Evolutionary conservation across 192 early-diverging fungal species (phyloP).

Genomic region (Backusella australiensis): DNA sequence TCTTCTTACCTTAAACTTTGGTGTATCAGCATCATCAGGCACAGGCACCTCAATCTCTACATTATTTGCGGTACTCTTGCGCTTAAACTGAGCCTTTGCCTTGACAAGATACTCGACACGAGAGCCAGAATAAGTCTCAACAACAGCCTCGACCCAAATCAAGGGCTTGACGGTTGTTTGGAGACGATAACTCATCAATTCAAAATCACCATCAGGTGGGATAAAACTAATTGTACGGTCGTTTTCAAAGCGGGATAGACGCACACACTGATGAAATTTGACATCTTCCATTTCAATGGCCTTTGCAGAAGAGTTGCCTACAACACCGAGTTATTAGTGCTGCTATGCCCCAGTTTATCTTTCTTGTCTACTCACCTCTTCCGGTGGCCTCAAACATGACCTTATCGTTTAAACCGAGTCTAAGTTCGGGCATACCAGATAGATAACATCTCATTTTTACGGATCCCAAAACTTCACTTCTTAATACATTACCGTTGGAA

Average conservation of each 20-base stretch:
- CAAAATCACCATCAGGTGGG: slow-evolving; percentile 67
- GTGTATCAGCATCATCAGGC: slow-evolving; percentile 95
- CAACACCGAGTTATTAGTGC: not conserved
- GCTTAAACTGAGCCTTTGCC: slow-evolving; percentile 98
- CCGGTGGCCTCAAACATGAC: slow-evolving; percentile 75
- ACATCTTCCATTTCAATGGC: slow-evolving; percentile 92
- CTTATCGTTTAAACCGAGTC: slow-evolving; percentile 87
- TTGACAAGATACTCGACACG: slow-evolving; percentile 96
- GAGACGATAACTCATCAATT: slow-evolving; percentile 87
- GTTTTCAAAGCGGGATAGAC: slow-evolving; percentile 82
- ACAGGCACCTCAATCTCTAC: slow-evolving; percentile 98
- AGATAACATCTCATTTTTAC: slow-evolving; percentile 87
- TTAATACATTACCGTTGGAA: slow-evolving; percentile 50
- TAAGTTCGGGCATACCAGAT: slow-evolving; percentile 83
- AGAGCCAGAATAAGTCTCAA: slow-evolving; percentile 87
- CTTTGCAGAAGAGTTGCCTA: slow-evolving; percentile 39
- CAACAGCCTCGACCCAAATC: slow-evolving; percentile 80
- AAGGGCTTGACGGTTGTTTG: slow-evolving; percentile 82
- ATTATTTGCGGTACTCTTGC: slow-evolving; percentile 94
- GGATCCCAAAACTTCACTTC: slow-evolving; percentile 76
- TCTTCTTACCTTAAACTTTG: slow-evolving; percentile 73
- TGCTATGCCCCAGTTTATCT: not conserved
- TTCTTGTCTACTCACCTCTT: slow-evolving; percentile 63
- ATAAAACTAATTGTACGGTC: slow-evolving; percentile 90
- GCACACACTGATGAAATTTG: slow-evolving; percentile 89